Evolutionary conservation across 768 basidiomycete species (phyloP).

Genomic region (Boletus subcaerulescens): DNA sequence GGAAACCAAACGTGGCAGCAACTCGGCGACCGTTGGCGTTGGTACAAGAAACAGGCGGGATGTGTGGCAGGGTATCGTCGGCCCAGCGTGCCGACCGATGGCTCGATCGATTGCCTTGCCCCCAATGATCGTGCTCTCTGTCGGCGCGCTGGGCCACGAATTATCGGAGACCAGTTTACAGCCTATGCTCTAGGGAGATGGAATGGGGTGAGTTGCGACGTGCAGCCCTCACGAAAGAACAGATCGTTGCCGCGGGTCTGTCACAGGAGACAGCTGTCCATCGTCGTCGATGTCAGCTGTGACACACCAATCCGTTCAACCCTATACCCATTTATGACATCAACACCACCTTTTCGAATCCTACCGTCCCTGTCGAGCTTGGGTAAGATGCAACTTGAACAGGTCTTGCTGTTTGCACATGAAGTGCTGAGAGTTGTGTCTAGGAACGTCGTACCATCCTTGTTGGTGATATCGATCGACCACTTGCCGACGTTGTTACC

Average conservation of each 20-base stretch:
- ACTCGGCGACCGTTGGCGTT: too few relatives aligned
- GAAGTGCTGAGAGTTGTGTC: conserved; percentile 7
- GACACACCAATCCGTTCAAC: conserved; percentile 98
- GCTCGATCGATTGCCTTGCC: conserved; percentile 51
- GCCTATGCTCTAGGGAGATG: too few relatives aligned
- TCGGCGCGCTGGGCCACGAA: conserved; percentile 16
- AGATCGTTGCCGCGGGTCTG: conserved; percentile 65
- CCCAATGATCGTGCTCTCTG: too few relatives aligned
- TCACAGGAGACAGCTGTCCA: conserved; percentile 63
- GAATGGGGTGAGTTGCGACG: too few relatives aligned
- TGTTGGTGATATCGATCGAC: conserved; percentile 93
- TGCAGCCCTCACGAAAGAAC: conserved; percentile 68
- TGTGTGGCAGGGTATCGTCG: too few relatives aligned
- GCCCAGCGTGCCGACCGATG: conserved; percentile 60
- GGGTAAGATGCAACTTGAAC: conserved; percentile 49
- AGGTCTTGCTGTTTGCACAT: neutral
- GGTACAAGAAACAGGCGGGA: too few relatives aligned
- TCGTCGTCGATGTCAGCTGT: conserved; percentile 97
- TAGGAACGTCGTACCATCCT: conserved; percentile 60
- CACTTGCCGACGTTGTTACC: conserved; percentile 95
- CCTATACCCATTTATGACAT: conserved; percentile 92
- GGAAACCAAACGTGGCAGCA: too few relatives aligned
- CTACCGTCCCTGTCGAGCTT: conserved; percentile 84
- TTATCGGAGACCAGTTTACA: conserved; percentile 44
- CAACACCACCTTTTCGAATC: conserved; percentile 92